Evolutionary conservation across 169 alveolate species (phyloP).

Genomic region (Perkinsus olseni): DNA sequence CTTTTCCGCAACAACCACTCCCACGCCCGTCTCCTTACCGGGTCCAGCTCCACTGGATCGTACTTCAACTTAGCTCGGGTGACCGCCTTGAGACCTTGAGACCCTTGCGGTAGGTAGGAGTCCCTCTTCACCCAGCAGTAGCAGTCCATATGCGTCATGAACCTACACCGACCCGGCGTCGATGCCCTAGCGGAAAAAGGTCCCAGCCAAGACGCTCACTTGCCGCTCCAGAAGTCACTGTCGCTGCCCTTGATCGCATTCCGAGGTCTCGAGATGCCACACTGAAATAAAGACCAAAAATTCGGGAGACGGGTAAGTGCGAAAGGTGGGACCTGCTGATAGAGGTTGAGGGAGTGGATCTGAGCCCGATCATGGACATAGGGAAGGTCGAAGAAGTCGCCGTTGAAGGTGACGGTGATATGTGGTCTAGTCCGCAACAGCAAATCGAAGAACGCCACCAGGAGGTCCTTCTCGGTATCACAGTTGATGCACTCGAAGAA

Average conservation of each 20-base stretch:
- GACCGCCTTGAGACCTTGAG: conserved; percentile 86
- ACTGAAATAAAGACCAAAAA: neutral
- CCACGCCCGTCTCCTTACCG: too few relatives aligned
- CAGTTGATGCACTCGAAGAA: conserved; percentile 44
- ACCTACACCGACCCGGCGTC: neutral
- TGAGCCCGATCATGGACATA: conserved; percentile 85
- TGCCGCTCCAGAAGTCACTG: neutral
- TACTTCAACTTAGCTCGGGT: conserved; percentile 94
- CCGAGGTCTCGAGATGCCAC: neutral
- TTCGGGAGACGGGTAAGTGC: neutral
- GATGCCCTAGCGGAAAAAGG: neutral
- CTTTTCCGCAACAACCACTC: too few relatives aligned
- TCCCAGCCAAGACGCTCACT: neutral
- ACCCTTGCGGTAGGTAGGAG: conserved; percentile 95
- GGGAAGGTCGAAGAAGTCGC: conserved; percentile 97
- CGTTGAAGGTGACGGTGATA: conserved; percentile 93
- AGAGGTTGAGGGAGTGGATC: conserved; percentile 70
- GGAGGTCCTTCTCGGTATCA: conserved; percentile 33
- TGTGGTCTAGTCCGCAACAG: conserved; percentile 65
- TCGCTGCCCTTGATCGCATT: neutral
- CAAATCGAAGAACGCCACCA: conserved; percentile 44
- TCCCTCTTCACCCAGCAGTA: conserved; percentile 98
- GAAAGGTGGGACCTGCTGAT: conserved; percentile 44
- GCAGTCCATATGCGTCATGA: conserved; percentile 91
- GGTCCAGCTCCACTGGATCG: conserved; percentile 98